Base-by-base conservation (phyloP, 345 rosid species). In the Eucalyptus cladocalyx region DNA sequence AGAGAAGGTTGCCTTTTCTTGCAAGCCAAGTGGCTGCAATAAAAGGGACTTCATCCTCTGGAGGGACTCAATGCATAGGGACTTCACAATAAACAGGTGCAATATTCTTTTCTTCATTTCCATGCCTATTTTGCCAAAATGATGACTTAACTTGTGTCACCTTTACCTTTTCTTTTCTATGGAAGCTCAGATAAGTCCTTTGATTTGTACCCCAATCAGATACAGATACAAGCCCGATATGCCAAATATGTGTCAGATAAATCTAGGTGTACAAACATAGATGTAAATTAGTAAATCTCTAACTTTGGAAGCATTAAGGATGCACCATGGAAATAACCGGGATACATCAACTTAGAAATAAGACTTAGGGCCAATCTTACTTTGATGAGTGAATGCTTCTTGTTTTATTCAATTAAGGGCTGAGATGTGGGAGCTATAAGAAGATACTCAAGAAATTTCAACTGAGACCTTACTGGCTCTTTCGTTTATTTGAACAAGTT, bases 61-160 rank as follows among this genome's bases (percentile, higher is more conserved):
- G 99, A 95, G 91, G 93, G 92, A 98, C 92, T 95, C 98, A 90
- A 92, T 95, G 93, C 93, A 90, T 48, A 93, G 99, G 48, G 99
- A 98, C 88, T 98, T 98, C 94, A 98, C 99, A n/a, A 80, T 98
- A 88, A 98, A 98, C 92, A 95, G 99, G 99, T 93, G 86, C 47
- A 45, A 86, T 30, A 32, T 34, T 89, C 88, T 87, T 80, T 87
- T 90, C 91, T 87, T 89, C 11, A 60, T n/a, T 89, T 23, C 88
- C 48, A 40, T 58, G 51, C 86, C 69, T 67, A 56, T 28, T 87
- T 24, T 60, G 28, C 12, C 17, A 15, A 86, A 30, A 49, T 56
- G 32, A 86, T 34, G 87, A 40, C 47, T 76, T 40, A 40, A 37
- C 24, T 76, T 4, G 15, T 40, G 47, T 76, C 47, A 37, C 14